Base-by-base conservation (phyloP, 164 flowering plant genomes). In the Cinnamomum micranthum region DNA sequence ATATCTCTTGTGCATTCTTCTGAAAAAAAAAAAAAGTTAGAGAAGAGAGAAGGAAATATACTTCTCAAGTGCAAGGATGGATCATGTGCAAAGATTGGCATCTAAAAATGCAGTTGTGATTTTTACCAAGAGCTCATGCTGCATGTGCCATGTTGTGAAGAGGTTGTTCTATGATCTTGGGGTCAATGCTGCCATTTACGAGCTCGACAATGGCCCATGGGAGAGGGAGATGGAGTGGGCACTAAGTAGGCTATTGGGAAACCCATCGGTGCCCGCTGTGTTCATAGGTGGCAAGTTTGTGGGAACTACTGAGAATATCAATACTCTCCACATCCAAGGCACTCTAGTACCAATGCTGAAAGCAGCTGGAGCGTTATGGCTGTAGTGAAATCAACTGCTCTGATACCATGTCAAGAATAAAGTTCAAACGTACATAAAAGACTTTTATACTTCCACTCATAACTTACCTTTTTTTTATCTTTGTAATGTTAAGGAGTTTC, bases 111-210 rank as follows among this genome's bases (percentile, higher is more conserved):
- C 84, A 3, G 86, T 85, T 59, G 87, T 85, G 78, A 83, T 85
- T 50, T 83, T 83, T 71, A 85, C 82, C 75, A 78, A 74, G 79
- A 85, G 84, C 25, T 70, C 85, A 25, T 85, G 85, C 24, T 81
- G 83, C 78, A 83, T 85, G 87, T 80, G 82, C 66, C 82, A 85
- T 70, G 76, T 83, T 24, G 71, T 80, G 62, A 85, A 80, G 80
- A 75, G 77, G 28, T 79, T 85, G 6, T 78, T 85, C 73, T 77
- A 70, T 64, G 83, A 81, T 14, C 79, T 77, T 17, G 87, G 87
- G 1, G 87, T 74, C 59, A 81, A 80, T 76, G 83, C 87, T 17
- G 67, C 76, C 12, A 72, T 85, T 68, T 73, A 83, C 50, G 87
- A 83, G 76, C 80, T 85, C 2, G 86, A 83, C 20, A 76, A 81